Evolutionary conservation across 257 asterid species (phyloP), one percentile per base, ranked within the genome.

Genomic region (Voacanga thouarsii): DNA sequence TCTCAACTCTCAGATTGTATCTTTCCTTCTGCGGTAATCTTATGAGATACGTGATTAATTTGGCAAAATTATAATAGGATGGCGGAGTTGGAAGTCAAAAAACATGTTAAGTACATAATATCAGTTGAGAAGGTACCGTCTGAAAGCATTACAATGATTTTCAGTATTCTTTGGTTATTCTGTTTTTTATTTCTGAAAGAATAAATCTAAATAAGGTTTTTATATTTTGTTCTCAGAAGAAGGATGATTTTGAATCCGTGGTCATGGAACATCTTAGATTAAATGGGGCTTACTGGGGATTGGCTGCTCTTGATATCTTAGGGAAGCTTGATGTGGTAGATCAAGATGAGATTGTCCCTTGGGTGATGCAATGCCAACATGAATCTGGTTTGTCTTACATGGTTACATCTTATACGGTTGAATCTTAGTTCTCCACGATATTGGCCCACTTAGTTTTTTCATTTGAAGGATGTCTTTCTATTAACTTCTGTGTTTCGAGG

Each of bases 261-360:
- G 90, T 89, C 73, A 93, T 90, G 97, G 97, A 95, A 85, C 99
- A 95, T 89, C 81, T 95, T 55, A 82, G 99, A 50, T 26, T 95
- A 55, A 93, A 90, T 80, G 99, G 99, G 41, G 97, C 97, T 53
- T 95, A 95, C 75, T 95, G 99, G 99, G 99, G 98, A 77, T 89
- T 95, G 88, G 86, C 97, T 33, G 84, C 99, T 71, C 96, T 95
- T 80, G 98, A 93, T 86, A 80, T 95, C 33, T 60, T 85, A 69
- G 97, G 96, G 71, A 92, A 88, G 92, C 93, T 96, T 77, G 80
- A 84, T 76, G 84, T 82, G 0, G 98, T 92, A 51, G 97, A 96
- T 79, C 88, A 87, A 88, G 89, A 90, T 61, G 95, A 96, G 78
- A 90, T 93, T 83, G 79, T 90, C 82, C 80, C 96, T 50, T 96